phyloP scores from a whole-genome alignment of 495 filamentous ascomycete genomes.

The Viridothelium virens region DNA sequence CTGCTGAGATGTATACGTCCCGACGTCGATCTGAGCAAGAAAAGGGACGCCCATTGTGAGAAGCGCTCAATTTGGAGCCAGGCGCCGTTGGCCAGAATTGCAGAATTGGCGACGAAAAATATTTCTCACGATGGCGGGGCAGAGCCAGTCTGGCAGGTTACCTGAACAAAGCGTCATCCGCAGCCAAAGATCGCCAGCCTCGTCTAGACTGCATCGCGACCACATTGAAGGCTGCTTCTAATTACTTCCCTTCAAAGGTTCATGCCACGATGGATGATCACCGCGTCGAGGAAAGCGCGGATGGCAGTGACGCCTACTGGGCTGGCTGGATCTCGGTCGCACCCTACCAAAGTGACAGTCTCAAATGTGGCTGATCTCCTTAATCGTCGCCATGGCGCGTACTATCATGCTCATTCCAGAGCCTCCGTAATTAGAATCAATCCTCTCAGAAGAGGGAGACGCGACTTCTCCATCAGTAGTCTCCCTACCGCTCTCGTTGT shows the following conservation, averaged over 20 bases:
- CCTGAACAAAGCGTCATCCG: background rate
- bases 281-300: background rate
- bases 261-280: background rate
- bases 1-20: constrained; percentile 42
- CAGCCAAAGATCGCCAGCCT: background rate
- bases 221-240: background rate
- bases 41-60: constrained; percentile 17
- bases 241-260: background rate
- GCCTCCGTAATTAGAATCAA: background rate
- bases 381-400: background rate
- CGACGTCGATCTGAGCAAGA: constrained; percentile 51
- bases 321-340: background rate
- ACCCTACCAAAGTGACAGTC: background rate
- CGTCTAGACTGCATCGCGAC: background rate
- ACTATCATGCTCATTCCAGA: background rate
- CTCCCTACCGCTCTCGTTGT: constrained; percentile 53
- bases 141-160: background rate
- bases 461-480: constrained; percentile 18
- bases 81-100: no score
- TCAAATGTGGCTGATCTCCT: background rate
- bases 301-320: background rate
- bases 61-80: no score
- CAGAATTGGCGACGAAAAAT: background rate
- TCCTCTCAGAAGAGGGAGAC: background rate
- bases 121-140: background rate